Conservation (phyloP, 176 grass and related monocot genomes). For the Urochloa ruziziensis region DNA sequence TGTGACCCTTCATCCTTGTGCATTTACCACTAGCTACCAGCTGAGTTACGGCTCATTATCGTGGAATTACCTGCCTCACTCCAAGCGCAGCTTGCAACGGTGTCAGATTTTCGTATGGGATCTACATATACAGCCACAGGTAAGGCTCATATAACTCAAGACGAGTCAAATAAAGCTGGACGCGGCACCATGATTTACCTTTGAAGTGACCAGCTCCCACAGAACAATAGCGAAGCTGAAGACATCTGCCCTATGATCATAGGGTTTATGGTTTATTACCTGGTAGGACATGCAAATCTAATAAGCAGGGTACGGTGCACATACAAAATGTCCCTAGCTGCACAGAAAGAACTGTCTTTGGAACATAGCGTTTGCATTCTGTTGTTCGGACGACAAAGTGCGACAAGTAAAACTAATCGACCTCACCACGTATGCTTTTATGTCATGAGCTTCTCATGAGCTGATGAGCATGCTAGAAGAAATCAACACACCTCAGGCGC, state of each 20-base stretch:
- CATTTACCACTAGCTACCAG: background rate
- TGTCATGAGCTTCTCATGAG: background rate
- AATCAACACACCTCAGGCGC: conserved; percentile 79
- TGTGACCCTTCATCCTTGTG: background rate
- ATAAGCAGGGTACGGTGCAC: conserved; percentile 4
- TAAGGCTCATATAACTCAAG: background rate
- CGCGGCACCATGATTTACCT: conserved; percentile 44
- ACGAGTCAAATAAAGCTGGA: background rate
- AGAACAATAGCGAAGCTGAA: conserved; percentile 96
- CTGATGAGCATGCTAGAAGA: background rate
- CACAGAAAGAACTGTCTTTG: background rate
- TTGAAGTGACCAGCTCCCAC: conserved; percentile 87
- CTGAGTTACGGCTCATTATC: background rate
- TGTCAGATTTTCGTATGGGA: conserved; percentile 85
- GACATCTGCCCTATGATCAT: conserved; percentile 85
- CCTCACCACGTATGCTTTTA: background rate
- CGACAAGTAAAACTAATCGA: background rate
- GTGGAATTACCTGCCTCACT: conserved; percentile 72
- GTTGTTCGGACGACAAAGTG: background rate
- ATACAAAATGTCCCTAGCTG: background rate
- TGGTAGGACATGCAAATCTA: conserved; percentile 27
- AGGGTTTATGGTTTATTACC: conserved; percentile 95
- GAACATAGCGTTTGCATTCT: background rate
- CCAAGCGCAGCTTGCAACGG: conserved; percentile 93
- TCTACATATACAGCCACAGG: conserved; percentile 48